A percentile compares a stretch with the other conserved stretches of the same genome.
phyloP scores from a whole-genome alignment of 164 flowering plant species.

The Stephania cephalantha region DNA sequence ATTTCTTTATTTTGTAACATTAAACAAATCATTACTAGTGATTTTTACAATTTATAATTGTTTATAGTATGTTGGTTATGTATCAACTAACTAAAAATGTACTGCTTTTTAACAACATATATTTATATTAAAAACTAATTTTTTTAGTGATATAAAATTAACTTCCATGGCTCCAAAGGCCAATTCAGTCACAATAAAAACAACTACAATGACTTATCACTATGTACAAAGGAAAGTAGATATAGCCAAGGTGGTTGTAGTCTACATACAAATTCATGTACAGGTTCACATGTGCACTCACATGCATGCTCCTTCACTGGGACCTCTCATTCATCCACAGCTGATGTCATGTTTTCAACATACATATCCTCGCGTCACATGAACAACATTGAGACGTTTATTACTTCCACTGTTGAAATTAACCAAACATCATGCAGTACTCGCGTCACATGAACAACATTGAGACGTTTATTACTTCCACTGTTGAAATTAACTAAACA shows the following conservation, averaged over 20 bases:
- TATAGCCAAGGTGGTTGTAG: background rate
- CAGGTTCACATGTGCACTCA: conserved; percentile 14
- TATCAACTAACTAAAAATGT: too few species aligned
- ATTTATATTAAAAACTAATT: too few species aligned
- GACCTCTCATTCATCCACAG: background rate
- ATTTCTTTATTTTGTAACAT: too few species aligned
- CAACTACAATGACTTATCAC: background rate
- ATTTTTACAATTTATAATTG: too few species aligned
- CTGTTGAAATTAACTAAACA: background rate
- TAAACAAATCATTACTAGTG: too few species aligned
- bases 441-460: background rate
- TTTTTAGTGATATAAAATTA: background rate
- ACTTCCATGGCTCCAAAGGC: background rate
- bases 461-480: too few species aligned
- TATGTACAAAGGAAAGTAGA: conserved; percentile 6
- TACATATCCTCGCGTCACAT: background rate
- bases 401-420: background rate
- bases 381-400: background rate
- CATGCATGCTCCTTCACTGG: conserved; percentile 2
- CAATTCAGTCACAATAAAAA: background rate
- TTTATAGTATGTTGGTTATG: too few species aligned
- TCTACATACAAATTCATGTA: background rate
- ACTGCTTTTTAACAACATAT: too few species aligned
- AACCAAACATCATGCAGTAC: background rate
- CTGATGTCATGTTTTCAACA: background rate